Evolutionary conservation across 306 rosid genomes (phyloP), one percentile per base, ranked within the genome.

Genomic region (apple (Malus domestica)): DNA sequence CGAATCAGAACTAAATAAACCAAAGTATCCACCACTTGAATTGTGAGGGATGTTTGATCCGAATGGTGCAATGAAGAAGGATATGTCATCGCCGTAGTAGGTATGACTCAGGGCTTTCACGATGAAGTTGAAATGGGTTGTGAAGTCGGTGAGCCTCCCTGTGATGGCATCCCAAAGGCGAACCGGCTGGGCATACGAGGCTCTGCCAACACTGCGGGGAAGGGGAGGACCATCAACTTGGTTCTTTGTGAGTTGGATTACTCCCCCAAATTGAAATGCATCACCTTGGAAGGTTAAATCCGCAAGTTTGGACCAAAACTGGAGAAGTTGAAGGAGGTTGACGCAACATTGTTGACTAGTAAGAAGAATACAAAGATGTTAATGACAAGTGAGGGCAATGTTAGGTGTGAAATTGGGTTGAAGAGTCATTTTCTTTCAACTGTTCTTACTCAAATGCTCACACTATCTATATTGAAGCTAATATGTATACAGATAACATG

Each of bases 161-260:
- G 93, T 89, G 70, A 13, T 27, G 64, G 64, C 78, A 14, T 93
- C 89, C 87, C 90, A 93, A 8, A 91, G 83, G 69, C 4, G 87
- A 35, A 93, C 84, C 0, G 88, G 90, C 15, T 79, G 67, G 0
- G 70, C 67, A 3, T 70, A 89, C 1, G 91, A 85, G 68, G 90
- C 91, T 11, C 93, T 83, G 8, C 98, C 98, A 2, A 12, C 74
- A 29, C 97, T 90, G 8, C 52, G 6, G 5, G 79, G 71, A 35
- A 86, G 80, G n/a, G 40, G 8, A 35, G 83, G 46, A 62, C 77
- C 82, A 8, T 83, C 91, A 1, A 72, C 81, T 70, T 65, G 83
- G 80, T 91, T 87, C 77, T 66, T 91, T 16, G 91, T 87, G 49
- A 93, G 87, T 64, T 91, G 89, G 1, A 93, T 84, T 74, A 83